Percentiles rank a stretch among this genome's conserved stretches.
Evolutionary conservation across 2,329 filamentous ascomycete species (phyloP).

Genomic region (Penicillium sp.): DNA sequence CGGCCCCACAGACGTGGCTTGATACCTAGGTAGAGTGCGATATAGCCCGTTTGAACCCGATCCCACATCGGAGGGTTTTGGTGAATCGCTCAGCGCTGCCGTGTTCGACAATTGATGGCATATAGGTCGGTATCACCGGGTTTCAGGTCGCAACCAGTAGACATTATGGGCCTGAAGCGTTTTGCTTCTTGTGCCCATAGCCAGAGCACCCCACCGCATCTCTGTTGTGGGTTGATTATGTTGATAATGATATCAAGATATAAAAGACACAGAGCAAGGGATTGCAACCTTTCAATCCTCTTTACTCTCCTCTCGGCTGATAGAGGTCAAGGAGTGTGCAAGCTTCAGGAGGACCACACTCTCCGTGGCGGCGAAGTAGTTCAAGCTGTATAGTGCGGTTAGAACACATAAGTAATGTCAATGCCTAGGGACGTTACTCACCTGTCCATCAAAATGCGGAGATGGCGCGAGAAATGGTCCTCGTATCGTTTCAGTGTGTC

Average conservation of each 20-base stretch:
- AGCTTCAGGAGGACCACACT: conserved; percentile 90
- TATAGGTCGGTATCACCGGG: background rate
- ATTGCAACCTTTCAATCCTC: background rate
- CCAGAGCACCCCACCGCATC: background rate
- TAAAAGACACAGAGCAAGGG: background rate
- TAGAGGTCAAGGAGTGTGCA: conserved; percentile 42
- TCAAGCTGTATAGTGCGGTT: conserved; percentile 50
- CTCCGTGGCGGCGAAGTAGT: conserved; percentile 96
- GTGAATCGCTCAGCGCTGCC: background rate
- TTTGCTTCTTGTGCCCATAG: background rate
- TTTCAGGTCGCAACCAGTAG: background rate
- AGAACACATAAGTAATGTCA: background rate
- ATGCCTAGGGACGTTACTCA: conserved; percentile 19
- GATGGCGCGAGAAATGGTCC: conserved; percentile 82
- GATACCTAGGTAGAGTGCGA: background rate
- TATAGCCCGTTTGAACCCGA: background rate
- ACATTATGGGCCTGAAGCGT: background rate
- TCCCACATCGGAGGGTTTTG: background rate
- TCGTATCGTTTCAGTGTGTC: conserved; percentile 91
- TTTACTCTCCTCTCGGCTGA: conserved; percentile 41
- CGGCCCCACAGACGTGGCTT: background rate
- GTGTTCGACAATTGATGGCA: background rate
- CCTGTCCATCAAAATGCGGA: conserved; percentile 91
- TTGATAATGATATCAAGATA: background rate
- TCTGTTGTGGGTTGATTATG: background rate